Conservation (phyloP, 192 early-diverging fungal genomes). For the Geranomyces michiganensis region DNA sequence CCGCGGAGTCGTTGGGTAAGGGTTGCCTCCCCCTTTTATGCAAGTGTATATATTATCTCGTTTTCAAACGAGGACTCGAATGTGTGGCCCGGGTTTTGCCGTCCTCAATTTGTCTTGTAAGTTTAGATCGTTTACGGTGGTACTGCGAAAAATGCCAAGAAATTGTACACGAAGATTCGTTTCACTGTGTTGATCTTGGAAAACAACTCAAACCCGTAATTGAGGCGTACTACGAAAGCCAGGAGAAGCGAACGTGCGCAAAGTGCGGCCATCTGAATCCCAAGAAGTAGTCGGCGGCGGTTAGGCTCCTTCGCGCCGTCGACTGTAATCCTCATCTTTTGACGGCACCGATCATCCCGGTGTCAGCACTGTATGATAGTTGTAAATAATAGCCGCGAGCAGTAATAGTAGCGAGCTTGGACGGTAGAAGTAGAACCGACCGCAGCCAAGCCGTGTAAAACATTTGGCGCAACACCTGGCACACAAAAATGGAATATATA, state of each 20-base stretch:
- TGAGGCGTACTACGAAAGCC: conserved; percentile 70
- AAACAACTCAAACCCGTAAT: conserved; percentile 91
- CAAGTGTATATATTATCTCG: too few species aligned
- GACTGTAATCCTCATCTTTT: too few species aligned
- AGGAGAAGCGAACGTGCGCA: conserved; percentile 77
- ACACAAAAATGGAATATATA: too few species aligned
- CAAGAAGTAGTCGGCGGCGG: conserved; percentile 19
- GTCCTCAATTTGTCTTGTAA: not conserved
- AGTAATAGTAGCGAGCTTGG: too few species aligned
- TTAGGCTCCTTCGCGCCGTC: too few species aligned
- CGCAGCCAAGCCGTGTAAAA: too few species aligned
- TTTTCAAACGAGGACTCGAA: not conserved
- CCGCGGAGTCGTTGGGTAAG: conserved; percentile 48
- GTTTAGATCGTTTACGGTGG: conserved; percentile 88
- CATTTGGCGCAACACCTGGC: too few species aligned
- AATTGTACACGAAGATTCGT: conserved; percentile 87
- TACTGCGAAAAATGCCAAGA: conserved; percentile 86
- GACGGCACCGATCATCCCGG: too few species aligned
- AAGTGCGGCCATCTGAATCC: conserved; percentile 45
- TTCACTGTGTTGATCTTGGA: conserved; percentile 89
- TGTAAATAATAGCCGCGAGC: too few species aligned
- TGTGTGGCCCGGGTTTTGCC: not conserved
- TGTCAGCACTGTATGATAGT: too few species aligned
- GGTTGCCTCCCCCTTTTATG: too few species aligned
- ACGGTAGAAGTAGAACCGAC: too few species aligned